Evolutionary conservation across 2,329 filamentous ascomycete species (phyloP).

Genomic region (Alternaria longipes): DNA sequence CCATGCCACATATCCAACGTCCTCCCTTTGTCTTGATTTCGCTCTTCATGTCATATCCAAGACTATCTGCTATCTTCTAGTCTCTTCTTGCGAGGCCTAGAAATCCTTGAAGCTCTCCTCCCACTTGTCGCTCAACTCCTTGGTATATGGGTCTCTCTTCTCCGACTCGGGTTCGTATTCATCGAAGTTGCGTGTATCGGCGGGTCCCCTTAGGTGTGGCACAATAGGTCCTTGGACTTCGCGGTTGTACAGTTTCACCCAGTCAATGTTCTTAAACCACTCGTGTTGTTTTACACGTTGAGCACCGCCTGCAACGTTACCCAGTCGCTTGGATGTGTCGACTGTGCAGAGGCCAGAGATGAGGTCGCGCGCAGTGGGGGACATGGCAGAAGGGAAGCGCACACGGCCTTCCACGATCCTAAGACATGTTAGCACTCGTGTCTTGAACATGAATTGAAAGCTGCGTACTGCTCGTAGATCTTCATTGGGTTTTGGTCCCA

Average conservation of each 20-base stretch:
- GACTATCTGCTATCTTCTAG: neutral
- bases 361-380: conserved; percentile 74
- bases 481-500: conserved; percentile 89
- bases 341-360: conserved; percentile 80
- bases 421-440: neutral
- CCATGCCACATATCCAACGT: neutral
- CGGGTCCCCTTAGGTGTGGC: conserved; percentile 75
- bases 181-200: conserved; percentile 84
- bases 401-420: conserved; percentile 83
- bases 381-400: conserved; percentile 75
- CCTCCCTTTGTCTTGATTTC: neutral
- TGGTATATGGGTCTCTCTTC: conserved; percentile 71
- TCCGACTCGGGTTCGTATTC: conserved; percentile 80
- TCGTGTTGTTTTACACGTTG: conserved; percentile 76
- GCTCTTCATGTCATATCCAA: neutral
- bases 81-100: conserved; percentile 47
- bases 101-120: conserved; percentile 78
- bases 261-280: conserved; percentile 78
- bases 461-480: conserved; percentile 74
- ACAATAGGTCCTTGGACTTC: conserved; percentile 75
- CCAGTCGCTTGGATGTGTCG: conserved; percentile 78
- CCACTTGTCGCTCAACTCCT: conserved; percentile 73
- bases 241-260: conserved; percentile 75
- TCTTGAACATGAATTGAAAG: neutral
- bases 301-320: conserved; percentile 80